Base-by-base conservation (phyloP, 1,284 basidiomycete species). In the Apiotrichum akiyoshidainum region DNA sequence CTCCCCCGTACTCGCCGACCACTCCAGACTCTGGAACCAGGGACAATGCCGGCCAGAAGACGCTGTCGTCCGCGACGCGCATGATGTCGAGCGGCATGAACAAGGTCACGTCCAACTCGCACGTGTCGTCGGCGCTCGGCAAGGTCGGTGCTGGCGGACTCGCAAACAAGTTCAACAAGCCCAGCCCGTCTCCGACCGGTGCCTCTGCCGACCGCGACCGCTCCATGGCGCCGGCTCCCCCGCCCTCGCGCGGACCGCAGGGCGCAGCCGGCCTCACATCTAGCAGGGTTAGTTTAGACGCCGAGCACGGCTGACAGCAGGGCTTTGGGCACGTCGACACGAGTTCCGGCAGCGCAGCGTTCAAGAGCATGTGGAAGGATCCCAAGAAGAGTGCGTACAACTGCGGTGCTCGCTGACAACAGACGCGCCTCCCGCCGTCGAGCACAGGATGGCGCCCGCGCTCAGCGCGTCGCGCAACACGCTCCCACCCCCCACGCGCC, bases 351-450 rank as follows among this genome's bases (percentile, higher is more conserved):
- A 66, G 68, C 64, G 46, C 54, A 39, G 67, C 71, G 1, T 65
- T 70, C 44, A 73, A 67, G 26, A 67, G 64, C 57, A 73, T 73
- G 71, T 73, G 65, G 65, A 67, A 65, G 41, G 71, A 73, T 55
- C 69, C 71, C 13, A 64, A 70, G 50, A 70, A 70, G 42, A 61
- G 64, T 68, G 19, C 40, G 67, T 61, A 12, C n/a, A n/a, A n/a
- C 6, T 26, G 21, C 26, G 17, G 14, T 46, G 11, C 44, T 11
- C 42, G 42, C 42, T 19, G 42, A 19, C 42, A 44, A 7, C 37
- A 31, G 26, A 8, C 47, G 46, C 14, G 13, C 45, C 44, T 4
- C 46, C 44, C 9, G 19, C 16, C 34, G 19, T 37, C 33, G 31
- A 26, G 8, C 40, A 14, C 17, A 16, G 16, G 39, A 22, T 51